Evolutionary conservation across 768 basidiomycete genomes (phyloP), one percentile per base, ranked within the genome.

Genomic region (Tulasnella sp.): DNA sequence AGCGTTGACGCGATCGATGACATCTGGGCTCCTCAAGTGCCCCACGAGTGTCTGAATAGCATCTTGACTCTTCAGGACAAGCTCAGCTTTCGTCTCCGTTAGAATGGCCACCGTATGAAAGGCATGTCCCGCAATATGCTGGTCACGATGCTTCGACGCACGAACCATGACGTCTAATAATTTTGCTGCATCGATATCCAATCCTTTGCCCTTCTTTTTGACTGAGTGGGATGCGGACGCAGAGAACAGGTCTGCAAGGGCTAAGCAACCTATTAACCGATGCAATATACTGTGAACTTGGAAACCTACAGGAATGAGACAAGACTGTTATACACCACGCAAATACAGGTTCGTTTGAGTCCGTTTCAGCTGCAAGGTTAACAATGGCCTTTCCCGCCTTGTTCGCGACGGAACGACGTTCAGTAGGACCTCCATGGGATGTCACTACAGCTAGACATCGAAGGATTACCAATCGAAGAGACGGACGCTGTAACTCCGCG

Each of bases 281-380:
- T n/a, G n/a, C n/a, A n/a, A n/a, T n/a, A n/a, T n/a, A n/a, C n/a
- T n/a, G n/a, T n/a, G 27, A 3, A 39, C 4, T 5, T 15, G 40
- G 19, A 22, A 15, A 42, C 47, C 40, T 37, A 42, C 47, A 49
- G 3, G 47, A 20, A 19, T 49, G 47, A 25, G 35, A 49, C 37
- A 49, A n/a, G 20, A 49, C 47, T 13, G 47, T 49, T 3, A 49
- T 31, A 37, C 47, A 49, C 15, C 20, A 31, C 19, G 37, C 32
- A 40, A 49, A 49, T 16, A 49, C 10, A 5, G 33, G 37, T 9
- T 49, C 37, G 24, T 40, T 37, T 4, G 47, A 25, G 13, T 16
- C 20, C 19, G 22, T 34, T 3, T 37, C 22, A 12, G 29, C 28
- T 12, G 47, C 47, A 27, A 49, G 37, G 10, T 9, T 7, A 13